Conservation (phyloP, 208 protist species). For the Eutreptiella sp. region DNA sequence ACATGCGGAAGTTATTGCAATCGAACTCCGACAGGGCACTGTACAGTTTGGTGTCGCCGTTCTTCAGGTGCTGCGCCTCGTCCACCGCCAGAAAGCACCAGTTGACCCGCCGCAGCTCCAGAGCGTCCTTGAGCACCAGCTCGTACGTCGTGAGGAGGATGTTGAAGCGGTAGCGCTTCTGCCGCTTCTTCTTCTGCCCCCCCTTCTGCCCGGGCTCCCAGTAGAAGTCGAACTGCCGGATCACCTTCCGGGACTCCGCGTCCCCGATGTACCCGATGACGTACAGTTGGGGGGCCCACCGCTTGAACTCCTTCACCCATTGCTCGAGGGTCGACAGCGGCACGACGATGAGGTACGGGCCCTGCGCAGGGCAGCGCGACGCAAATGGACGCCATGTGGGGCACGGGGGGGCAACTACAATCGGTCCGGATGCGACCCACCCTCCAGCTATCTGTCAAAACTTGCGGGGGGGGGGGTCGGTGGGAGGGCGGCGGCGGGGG, state of each 20-base stretch:
- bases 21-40: slow-evolving; percentile 43
- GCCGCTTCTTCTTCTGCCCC: too few relatives aligned
- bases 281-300: slow-evolving; percentile 60
- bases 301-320: slow-evolving; percentile 81
- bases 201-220: background rate
- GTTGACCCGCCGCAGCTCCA: slow-evolving; percentile 31
- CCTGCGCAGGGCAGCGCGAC: too few relatives aligned
- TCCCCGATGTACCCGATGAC: slow-evolving; percentile 49
- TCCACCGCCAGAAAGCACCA: slow-evolving; percentile 70
- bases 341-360: slow-evolving; percentile 90
- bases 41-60: slow-evolving; percentile 54
- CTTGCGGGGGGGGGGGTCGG: too few relatives aligned
- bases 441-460: too few relatives aligned
- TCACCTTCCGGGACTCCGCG: slow-evolving; percentile 38
- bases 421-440: too few relatives aligned
- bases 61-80: slow-evolving; percentile 81
- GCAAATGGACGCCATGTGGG: too few relatives aligned
- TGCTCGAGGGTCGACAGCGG: slow-evolving; percentile 87
- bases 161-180: slow-evolving; percentile 57
- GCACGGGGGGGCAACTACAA: too few relatives aligned
- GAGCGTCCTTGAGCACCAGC: slow-evolving; percentile 40
- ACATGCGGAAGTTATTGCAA: slow-evolving; percentile 40
- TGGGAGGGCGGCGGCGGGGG: too few relatives aligned
- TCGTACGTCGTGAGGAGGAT: slow-evolving; percentile 81
- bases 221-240: slow-evolving; percentile 41